These are phyloP conservation scores for Oryza glaberrima DNA, from an alignment of 176 grass and related monocot genomes.

Conservation along the genomic window DNA sequence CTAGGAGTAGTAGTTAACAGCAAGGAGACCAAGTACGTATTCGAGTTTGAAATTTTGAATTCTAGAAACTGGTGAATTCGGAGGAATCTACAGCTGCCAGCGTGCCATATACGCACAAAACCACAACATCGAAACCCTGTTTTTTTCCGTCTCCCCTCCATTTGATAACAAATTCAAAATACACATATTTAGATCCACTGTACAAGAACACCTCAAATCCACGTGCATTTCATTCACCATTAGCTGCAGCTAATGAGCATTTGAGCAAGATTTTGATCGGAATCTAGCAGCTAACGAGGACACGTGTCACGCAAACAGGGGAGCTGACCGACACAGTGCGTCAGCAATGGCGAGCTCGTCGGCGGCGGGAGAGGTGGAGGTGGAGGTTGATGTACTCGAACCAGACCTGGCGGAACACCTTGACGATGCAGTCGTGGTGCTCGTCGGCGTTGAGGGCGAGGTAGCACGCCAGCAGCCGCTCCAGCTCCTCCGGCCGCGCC, in stretches of 20 bases:
- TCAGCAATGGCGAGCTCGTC: background rate
- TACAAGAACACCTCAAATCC: background rate
- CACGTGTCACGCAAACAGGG: too few species aligned
- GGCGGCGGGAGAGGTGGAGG: slow-evolving; percentile 22
- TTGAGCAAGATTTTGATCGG: background rate
- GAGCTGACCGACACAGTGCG: too few species aligned
- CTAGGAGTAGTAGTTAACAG: background rate
- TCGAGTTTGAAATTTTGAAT: slow-evolving; percentile 30
- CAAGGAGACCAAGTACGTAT: background rate
- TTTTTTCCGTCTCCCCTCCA: background rate
- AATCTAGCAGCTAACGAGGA: background rate
- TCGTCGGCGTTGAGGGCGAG: slow-evolving; percentile 82
- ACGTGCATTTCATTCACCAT: background rate
- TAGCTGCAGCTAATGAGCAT: background rate
- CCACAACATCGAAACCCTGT: background rate
- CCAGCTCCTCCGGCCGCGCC: slow-evolving; percentile 62
- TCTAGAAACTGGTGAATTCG: slow-evolving; percentile 27
- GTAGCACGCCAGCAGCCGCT: slow-evolving; percentile 86
- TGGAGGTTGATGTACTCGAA: slow-evolving; percentile 59
- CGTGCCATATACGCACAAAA: background rate
- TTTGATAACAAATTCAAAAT: background rate
- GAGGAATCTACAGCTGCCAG: slow-evolving; percentile 36
- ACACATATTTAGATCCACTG: background rate
- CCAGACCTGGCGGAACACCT: slow-evolving; percentile 81
- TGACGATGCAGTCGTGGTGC: slow-evolving; percentile 85